Base-by-base conservation (phyloP, 176 grass and related monocot species). In the Eleusine indica region DNA sequence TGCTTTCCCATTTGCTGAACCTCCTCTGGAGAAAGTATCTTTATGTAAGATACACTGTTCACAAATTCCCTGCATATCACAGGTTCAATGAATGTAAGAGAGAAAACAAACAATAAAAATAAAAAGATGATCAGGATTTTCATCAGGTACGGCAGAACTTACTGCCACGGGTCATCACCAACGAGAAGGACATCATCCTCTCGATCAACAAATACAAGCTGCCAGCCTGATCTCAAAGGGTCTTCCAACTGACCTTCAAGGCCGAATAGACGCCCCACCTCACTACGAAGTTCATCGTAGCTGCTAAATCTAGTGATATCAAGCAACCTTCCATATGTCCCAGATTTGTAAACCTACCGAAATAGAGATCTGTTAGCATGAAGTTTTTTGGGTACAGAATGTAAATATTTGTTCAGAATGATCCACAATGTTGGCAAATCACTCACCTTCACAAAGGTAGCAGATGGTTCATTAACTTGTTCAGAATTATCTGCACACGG, bases 181-280 rank as follows among this genome's bases (percentile, higher is more conserved):
- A 98, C 90, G 75, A 98, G 93, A 89, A 98, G 96, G 81, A 93
- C 77, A 74, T 98, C 96, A 46, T 88, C 86, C 87, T 98, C 96
- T 66, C 83, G 72, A 73, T 98, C 96, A 79, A 98, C 87, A 85
- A 95, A 98, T 93, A 93, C 96, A 98, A 98, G 96, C 96, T 98
- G 96, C 96, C 96, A 98, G 96, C 96, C 96, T 98, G 96, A 98
- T 98, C 96, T 98, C 77, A 85, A 68, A 71, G 92, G 91, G 88
- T 93, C 90, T 68, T 98, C 96, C 89, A 98, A 90, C 80, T 95
- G 89, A 68, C 85, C 91, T 63, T 95, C 89, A 10, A 98, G 89
- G 85, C 93, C 96, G 66, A 98, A 98, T 77, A 98, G 85, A 73
- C 49, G 72, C 84, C 90, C 96, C 46, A 98, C 87, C 80, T 95